A percentile compares a stretch with the other conserved stretches of the same genome.
These are phyloP conservation scores for Simplicillium sp. DNA, from an alignment of 2,329 filamentous ascomycete genomes.

Conservation along the genomic window DNA sequence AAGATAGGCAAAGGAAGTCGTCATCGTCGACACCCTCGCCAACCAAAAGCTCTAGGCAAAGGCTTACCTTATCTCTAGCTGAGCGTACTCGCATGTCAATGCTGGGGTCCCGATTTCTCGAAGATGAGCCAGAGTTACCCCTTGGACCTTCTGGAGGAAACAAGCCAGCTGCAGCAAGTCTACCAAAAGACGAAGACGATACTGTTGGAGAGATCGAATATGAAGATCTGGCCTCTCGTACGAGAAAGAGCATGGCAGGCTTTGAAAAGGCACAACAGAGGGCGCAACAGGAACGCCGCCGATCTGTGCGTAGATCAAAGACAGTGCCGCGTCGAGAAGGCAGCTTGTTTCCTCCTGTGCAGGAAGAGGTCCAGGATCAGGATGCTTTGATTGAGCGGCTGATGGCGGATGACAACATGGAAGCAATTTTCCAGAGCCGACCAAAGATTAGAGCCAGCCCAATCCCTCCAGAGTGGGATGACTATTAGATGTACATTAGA, in stretches of 20 bases:
- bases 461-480: slow-evolving; percentile 11
- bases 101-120: slow-evolving; percentile 36
- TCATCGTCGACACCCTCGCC: slow-evolving; percentile 43
- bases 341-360: slow-evolving; percentile 36
- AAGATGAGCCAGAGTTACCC: slow-evolving; percentile 17
- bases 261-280: slow-evolving; percentile 52
- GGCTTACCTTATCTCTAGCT: slow-evolving; percentile 54
- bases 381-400: slow-evolving; percentile 56
- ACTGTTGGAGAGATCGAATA: slow-evolving; percentile 21
- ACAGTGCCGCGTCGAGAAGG: slow-evolving; percentile 27
- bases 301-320: slow-evolving; percentile 38
- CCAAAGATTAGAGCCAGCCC: slow-evolving; percentile 49
- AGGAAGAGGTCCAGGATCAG: slow-evolving; percentile 33
- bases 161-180: slow-evolving; percentile 6
- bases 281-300: slow-evolving; percentile 46
- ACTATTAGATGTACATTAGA: not conserved
- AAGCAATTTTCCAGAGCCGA: slow-evolving; percentile 62
- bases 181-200: slow-evolving; percentile 9
- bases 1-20: not conserved
- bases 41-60: slow-evolving; percentile 33
- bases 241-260: slow-evolving; percentile 51
- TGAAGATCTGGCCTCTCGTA: slow-evolving; percentile 47
- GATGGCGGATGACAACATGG: slow-evolving; percentile 65
- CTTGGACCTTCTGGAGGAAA: slow-evolving; percentile 8
- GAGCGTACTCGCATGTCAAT: slow-evolving; percentile 80